Evolutionary conservation across 2,329 filamentous ascomycete species (phyloP), one percentile per base, ranked within the genome.

Genomic region (Xylariaceae sp.): DNA sequence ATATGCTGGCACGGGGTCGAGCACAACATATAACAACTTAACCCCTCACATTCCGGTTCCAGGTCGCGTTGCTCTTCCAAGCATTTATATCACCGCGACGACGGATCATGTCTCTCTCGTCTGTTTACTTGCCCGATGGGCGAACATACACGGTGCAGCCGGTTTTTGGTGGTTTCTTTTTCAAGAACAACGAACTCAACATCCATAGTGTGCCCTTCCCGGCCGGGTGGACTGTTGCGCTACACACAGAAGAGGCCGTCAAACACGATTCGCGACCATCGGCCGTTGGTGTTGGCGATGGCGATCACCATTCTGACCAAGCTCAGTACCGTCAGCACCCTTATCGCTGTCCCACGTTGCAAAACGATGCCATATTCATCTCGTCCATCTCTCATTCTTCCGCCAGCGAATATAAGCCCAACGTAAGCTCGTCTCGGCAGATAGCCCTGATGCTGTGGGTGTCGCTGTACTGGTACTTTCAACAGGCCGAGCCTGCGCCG

Each of bases 401-500:
- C 47, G 88, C 78, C 68, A 83, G 74, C 67, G 90, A 96, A 46
- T 95, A 87, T 74, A 89, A 88, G 67, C 84, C 89, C 1, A 81
- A 87, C 1, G 84, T 79, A 13, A 95, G 90, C 57, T 89, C 89
- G 0, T 94, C 90, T 0, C 80, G 92, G 42, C 89, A 95, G 72
- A 89, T 96, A 56, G 92, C 92, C 61, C 91, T 96, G 89, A 95
- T 96, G 87, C 79, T 97, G 6, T 97, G 90, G 89, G 84, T 91
- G 32, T 92, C 90, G 1, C 76, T 97, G 40, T 96, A 90, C 76
- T 97, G 92, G 92, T 97, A 97, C 75, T 97, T 96, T 64, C 92
- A 96, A 72, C 89, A 95, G 70, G 80, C 84, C 1, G 80, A 86
- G 63, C 92, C 92, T 0, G 76, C 80, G 19, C 77, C 80, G 0